Conservation (phyloP, 1,284 basidiomycete genomes). For the Fomitopsis pinicola region DNA sequence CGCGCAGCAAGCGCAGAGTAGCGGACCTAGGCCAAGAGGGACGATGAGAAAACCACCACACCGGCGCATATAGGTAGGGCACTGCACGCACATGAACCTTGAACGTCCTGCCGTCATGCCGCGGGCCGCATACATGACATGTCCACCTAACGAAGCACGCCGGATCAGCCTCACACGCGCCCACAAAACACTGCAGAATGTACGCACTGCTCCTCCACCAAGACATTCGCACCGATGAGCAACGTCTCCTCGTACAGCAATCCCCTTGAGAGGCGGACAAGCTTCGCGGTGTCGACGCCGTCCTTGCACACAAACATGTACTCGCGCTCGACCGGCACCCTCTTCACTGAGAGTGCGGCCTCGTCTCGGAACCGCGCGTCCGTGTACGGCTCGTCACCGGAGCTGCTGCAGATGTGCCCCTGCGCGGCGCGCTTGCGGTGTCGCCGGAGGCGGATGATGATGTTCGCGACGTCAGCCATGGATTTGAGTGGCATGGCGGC, state of each 20-base stretch:
- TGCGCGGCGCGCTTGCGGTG: conserved; percentile 15
- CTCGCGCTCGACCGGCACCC: conserved; percentile 40
- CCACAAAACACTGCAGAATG: conserved; percentile 4
- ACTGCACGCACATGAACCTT: conserved; percentile 49
- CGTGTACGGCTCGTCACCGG: conserved; percentile 48
- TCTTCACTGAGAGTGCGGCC: conserved; percentile 29
- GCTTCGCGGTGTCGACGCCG: conserved; percentile 55
- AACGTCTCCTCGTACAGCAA: conserved; percentile 51
- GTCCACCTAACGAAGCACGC: conserved; percentile 46
- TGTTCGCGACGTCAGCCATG: conserved; percentile 41
- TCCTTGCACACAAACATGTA: conserved; percentile 57
- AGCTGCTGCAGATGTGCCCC: conserved; percentile 39
- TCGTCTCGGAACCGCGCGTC: conserved; percentile 39
- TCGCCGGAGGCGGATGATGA: conserved; percentile 48
- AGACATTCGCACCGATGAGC: conserved; percentile 49
- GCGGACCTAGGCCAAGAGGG: conserved; percentile 39
- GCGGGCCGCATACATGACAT: conserved; percentile 53
- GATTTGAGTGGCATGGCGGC: conserved; percentile 23
- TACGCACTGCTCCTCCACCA: conserved; percentile 67
- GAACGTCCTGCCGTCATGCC: conserved; percentile 47
- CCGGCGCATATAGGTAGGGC: neutral
- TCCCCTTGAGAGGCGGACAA: conserved; percentile 52
- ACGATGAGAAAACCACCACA: conserved; percentile 3
- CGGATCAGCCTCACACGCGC: conserved; percentile 3
- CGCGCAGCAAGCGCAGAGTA: conserved; percentile 49